Evolutionary conservation across 345 rosid species (phyloP).

Genomic region (Lagerstroemia speciosa): DNA sequence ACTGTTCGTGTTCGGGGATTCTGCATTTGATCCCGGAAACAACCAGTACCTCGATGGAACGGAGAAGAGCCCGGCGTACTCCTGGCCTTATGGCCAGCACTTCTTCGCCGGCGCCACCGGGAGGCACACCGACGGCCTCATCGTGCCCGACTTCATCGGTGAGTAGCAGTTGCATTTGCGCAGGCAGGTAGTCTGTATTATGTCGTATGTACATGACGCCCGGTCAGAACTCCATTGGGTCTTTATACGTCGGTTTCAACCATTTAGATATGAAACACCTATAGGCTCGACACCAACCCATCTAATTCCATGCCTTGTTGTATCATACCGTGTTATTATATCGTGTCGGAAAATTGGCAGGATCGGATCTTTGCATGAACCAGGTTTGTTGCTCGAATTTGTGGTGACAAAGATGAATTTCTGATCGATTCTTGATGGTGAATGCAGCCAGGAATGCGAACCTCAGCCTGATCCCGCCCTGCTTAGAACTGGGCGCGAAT

Average conservation of each 20-base stretch:
- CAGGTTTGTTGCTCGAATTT: no score
- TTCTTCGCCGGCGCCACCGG: neutral
- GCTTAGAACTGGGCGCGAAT: neutral
- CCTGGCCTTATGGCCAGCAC: neutral
- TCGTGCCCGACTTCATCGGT: conserved; percentile 3
- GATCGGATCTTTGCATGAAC: no score
- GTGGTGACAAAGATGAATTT: no score
- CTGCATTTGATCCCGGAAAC: neutral
- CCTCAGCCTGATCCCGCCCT: neutral
- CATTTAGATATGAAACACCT: no score
- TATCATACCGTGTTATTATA: no score
- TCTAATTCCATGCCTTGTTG: neutral
- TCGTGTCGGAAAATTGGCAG: no score
- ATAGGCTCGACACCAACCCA: no score
- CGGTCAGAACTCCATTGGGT: no score
- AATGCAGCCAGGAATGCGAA: neutral
- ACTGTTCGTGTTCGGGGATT: neutral
- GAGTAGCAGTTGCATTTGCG: neutral
- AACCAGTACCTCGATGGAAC: neutral
- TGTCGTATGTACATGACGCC: no score
- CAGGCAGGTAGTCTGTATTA: no score
- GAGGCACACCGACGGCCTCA: neutral
- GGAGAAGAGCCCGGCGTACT: neutral
- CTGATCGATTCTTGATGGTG: neutral
- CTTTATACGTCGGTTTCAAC: no score